Conservation (phyloP, 1,284 basidiomycete genomes). For the Pisolithus thermaeus region DNA sequence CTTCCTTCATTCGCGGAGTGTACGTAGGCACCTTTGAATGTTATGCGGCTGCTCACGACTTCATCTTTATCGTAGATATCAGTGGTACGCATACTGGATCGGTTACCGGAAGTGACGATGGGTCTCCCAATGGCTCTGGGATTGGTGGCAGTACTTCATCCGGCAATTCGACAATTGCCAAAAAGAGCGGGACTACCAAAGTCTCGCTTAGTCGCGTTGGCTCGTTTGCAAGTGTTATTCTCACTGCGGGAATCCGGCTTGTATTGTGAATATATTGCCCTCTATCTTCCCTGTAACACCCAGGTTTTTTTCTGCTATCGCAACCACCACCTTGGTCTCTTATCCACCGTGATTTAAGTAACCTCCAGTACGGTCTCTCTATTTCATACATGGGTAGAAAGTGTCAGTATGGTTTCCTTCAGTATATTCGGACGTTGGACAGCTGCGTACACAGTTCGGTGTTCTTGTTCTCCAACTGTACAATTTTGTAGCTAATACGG, state of each 20-base stretch:
- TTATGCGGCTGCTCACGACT: not conserved
- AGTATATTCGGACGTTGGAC: no score
- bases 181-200: not conserved
- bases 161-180: not conserved
- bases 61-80: not conserved
- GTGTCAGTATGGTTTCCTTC: no score
- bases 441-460: no score
- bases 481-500: no score
- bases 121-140: not conserved
- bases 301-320: no score
- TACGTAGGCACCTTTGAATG: conserved; percentile 19
- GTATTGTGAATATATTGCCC: not conserved
- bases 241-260: not conserved
- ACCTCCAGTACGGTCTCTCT: no score
- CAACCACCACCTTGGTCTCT: not conserved
- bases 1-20: conserved; percentile 42
- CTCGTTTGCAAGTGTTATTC: not conserved
- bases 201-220: not conserved
- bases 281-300: no score
- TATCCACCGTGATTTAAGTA: no score
- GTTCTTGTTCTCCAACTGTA: no score
- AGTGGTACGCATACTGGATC: not conserved
- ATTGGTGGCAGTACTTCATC: not conserved
- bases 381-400: no score
- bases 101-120: not conserved